A percentile compares a stretch with the other conserved stretches of the same genome.
phyloP scores from a whole-genome alignment of 305 asterid genomes.

The Solanum hybrid region DNA sequence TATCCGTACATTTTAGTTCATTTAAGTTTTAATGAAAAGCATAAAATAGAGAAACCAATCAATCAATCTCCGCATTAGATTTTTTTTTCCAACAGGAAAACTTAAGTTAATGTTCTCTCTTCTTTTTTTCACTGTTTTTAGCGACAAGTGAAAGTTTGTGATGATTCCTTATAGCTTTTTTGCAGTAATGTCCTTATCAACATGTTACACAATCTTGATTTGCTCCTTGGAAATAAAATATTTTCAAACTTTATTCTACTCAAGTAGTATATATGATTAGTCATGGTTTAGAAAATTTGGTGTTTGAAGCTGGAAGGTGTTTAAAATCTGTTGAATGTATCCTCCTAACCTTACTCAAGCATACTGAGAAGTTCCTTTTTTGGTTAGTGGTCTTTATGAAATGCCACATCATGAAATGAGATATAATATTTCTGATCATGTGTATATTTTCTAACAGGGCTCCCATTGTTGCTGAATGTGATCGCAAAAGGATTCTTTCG shows the following conservation, averaged over 20 bases:
- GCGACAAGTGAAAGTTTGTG: not conserved
- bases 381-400: not conserved
- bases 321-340: not conserved
- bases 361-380: not conserved
- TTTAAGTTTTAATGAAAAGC: not conserved
- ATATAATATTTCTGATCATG: not conserved
- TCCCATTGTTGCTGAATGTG: conserved; percentile 84
- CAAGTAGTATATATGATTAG: not conserved
- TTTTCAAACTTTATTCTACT: not conserved
- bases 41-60: not conserved
- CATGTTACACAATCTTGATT: not conserved
- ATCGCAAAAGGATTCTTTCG: conserved; percentile 73
- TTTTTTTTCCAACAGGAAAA: not conserved
- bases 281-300: not conserved
- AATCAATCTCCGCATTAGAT: not conserved
- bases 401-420: not conserved
- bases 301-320: not conserved
- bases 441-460: conserved; percentile 37
- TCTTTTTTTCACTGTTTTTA: not conserved
- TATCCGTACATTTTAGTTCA: not conserved
- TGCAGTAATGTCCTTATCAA: not conserved
- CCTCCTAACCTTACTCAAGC: not conserved
- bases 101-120: not conserved
- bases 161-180: not conserved
- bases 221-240: not conserved